Evolutionary conservation across 208 protist genomes (phyloP).

Genomic region (Endotrypanum monterogeii): DNA sequence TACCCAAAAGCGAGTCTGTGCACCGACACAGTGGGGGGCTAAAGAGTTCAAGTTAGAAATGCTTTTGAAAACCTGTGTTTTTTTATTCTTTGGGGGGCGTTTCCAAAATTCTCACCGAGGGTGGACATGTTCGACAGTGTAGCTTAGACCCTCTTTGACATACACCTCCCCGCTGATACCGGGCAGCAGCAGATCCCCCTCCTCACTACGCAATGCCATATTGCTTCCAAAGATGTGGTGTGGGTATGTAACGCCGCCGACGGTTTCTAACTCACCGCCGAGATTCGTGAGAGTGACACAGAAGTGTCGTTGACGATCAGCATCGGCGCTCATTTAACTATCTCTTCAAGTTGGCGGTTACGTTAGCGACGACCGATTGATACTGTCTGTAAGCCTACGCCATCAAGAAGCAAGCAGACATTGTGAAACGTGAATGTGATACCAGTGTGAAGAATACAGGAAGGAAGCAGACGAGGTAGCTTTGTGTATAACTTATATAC

Average conservation of each 20-base stretch:
- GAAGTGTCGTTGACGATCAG: conserved; percentile 4
- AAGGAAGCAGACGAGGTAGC: not conserved
- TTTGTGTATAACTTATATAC: not conserved
- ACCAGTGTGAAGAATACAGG: not conserved
- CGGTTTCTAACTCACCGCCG: conserved; percentile 42
- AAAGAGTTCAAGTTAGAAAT: too few species aligned
- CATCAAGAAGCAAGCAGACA: not conserved
- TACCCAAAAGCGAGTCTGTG: not conserved
- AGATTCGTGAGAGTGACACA: conserved; percentile 32
- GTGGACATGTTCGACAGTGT: conserved; percentile 36
- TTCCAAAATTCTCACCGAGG: not conserved
- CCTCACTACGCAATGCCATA: conserved; percentile 36
- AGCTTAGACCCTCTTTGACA: conserved; percentile 22
- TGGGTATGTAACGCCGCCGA: conserved; percentile 58
- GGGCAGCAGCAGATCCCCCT: conserved; percentile 43
- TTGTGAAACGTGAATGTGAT: too few species aligned
- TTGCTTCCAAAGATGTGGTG: conserved; percentile 65
- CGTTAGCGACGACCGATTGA: not conserved
- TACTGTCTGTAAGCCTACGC: not conserved
- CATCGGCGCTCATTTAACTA: not conserved
- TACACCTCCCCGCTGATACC: conserved; percentile 57
- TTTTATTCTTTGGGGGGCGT: not conserved
- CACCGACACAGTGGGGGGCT: not conserved
- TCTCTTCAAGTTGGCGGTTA: not conserved
- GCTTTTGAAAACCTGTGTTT: too few species aligned